phyloP scores from a whole-genome alignment of 345 rosid genomes.

The Arabidopsis thaliana region DNA sequence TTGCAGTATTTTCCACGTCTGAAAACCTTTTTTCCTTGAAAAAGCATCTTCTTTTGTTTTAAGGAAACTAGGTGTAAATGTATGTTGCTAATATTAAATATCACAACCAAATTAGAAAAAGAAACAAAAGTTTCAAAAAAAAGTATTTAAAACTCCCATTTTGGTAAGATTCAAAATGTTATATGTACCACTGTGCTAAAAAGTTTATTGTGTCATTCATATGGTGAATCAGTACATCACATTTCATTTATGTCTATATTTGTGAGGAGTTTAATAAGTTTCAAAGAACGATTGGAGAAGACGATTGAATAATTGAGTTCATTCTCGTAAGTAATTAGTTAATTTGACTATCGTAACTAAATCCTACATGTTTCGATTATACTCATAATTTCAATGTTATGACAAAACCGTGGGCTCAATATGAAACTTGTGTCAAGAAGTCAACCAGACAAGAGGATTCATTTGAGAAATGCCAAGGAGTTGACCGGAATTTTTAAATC shows the following conservation, averaged over 20 bases:
- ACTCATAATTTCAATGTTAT: constrained; percentile 1
- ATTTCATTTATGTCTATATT: background rate
- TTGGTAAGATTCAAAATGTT: background rate
- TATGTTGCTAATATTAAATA: background rate
- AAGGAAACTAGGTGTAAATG: background rate
- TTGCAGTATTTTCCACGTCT: constrained; percentile 26
- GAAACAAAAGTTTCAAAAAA: background rate
- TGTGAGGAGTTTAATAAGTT: background rate
- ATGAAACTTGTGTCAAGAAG: constrained; percentile 29
- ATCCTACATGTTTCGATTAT: background rate
- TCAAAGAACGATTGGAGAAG: background rate
- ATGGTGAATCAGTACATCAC: background rate
- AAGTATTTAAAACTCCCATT: background rate
- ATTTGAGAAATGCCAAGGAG: constrained; percentile 18
- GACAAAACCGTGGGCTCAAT: constrained; percentile 36
- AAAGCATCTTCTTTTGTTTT: constrained; percentile 13
- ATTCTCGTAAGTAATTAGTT: constrained; percentile 6
- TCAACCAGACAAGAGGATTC: constrained; percentile 33
- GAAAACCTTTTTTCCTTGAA: background rate
- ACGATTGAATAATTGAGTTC: constrained; percentile 16
- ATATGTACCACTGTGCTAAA: background rate
- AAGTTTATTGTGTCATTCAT: background rate
- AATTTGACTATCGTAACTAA: background rate
- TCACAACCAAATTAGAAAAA: background rate
- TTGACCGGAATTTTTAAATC: constrained; percentile 21